Evolutionary conservation across 2,329 filamentous ascomycete species (phyloP), one percentile per base, ranked within the genome.

Genomic region (Phaeomoniella chlamydospora): DNA sequence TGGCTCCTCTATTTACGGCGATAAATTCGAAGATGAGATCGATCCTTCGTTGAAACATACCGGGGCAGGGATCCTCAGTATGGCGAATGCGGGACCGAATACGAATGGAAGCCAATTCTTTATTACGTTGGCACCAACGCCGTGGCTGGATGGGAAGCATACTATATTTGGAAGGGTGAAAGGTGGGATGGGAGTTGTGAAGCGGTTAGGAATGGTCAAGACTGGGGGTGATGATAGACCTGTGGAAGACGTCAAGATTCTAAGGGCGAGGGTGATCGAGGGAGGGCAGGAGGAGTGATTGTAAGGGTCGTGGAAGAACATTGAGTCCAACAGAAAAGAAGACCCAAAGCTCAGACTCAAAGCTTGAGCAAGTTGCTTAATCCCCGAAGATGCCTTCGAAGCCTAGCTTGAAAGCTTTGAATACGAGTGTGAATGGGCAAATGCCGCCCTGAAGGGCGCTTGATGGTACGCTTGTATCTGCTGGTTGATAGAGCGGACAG

Each of bases 51-150:
- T 98, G 37, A 90, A 88, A 54, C 90, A 98, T 63, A 93, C 86
- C 0, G 88, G 88, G 26, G 87, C 88, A 3, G 88, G 88, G 1
- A 69, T 96, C n/a, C 64, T 98, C 48, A 86, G 78, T 61, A 98
- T 98, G 90, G 90, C 90, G 40, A 98, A 98, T 60, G 77, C 78
- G 12, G 90, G 90, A 0, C 83, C 84, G 5, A 76, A 96, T 57
- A 93, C 88, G 22, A 96, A 96, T 57, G 88, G 88, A 15, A 84
- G 76, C 39, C 90, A 96, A 61, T 98, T 96, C 61, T 96, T 96
- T 55, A 77, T 98, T 46, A 96, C 90, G 0, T 68, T 96, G 19
- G 88, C 86, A 5, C 88, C 88, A 3, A 88, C 90, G 12, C 90
- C 90, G 1, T 96, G 88, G 88, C 62, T 98, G 40, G 90, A 98